Conservation (phyloP, 768 basidiomycete species). For the Rhodotorula toruloides region DNA sequence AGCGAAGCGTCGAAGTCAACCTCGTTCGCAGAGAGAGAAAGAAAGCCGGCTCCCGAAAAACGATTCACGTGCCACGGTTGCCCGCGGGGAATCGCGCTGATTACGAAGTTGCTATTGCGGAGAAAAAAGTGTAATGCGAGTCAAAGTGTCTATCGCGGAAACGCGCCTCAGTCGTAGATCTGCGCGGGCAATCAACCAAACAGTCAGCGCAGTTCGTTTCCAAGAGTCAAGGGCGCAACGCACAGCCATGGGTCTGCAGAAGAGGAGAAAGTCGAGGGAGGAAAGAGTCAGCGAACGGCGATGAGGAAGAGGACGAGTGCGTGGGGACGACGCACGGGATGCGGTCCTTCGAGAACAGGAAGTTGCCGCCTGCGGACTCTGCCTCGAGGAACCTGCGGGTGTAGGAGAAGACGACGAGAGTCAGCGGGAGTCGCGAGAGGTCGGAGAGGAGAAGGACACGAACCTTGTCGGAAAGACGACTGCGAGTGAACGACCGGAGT, state of each 20-base stretch:
- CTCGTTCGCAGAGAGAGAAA: neutral
- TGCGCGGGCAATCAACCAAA: neutral
- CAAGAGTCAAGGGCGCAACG: too few relatives aligned
- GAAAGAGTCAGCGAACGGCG: neutral
- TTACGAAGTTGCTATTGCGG: too few relatives aligned
- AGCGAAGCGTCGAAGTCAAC: too few relatives aligned
- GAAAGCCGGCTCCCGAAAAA: neutral
- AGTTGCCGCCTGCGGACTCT: slow-evolving; percentile 88
- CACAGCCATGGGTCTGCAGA: neutral
- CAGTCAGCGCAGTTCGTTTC: too few relatives aligned
- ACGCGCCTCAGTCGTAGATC: slow-evolving; percentile 23
- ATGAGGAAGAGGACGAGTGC: neutral
- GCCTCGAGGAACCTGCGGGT: slow-evolving; percentile 74
- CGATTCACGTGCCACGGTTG: too few relatives aligned
- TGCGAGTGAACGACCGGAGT: neutral
- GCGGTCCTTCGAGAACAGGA: slow-evolving; percentile 79
- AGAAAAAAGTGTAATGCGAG: too few relatives aligned
- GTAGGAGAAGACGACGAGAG: neutral
- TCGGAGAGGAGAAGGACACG: neutral
- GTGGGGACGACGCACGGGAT: slow-evolving; percentile 42
- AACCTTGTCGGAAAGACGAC: slow-evolving; percentile 30
- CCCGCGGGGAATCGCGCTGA: too few relatives aligned
- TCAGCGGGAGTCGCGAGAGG: too few relatives aligned
- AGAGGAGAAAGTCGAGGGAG: neutral
- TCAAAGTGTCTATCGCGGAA: too few relatives aligned